These are phyloP conservation scores for Neoboletus magnificus DNA, from an alignment of 768 basidiomycete species.

Conservation along the genomic window DNA sequence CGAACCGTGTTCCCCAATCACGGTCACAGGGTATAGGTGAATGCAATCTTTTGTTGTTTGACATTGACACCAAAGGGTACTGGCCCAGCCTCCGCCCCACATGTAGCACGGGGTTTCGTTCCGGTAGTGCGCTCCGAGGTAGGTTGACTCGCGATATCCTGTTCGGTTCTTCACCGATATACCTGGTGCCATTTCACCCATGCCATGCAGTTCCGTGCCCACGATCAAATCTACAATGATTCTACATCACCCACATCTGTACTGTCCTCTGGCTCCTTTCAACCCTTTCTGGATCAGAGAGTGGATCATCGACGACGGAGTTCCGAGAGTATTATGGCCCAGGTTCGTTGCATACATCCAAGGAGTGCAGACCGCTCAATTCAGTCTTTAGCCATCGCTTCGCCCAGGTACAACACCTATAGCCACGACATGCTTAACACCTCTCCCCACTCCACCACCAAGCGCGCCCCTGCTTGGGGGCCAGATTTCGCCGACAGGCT, in stretches of 20 bases:
- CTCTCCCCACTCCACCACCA: conserved; percentile 22
- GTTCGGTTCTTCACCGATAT: not conserved
- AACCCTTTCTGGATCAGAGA: conserved; percentile 3
- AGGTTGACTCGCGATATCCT: not conserved
- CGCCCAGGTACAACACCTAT: conserved; percentile 8
- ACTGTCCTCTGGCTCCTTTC: not conserved
- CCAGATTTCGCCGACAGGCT: conserved; percentile 7
- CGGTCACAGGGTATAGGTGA: conserved; percentile 10
- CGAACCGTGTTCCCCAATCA: conserved; percentile 1
- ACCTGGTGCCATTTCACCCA: not conserved
- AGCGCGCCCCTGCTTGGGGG: conserved; percentile 4
- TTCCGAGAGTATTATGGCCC: conserved; percentile 15
- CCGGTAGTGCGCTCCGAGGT: conserved; percentile 15
- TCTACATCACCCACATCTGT: conserved; percentile 6
- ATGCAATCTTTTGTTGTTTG: not conserved
- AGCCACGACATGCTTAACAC: conserved; percentile 14
- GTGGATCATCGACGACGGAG: conserved; percentile 8
- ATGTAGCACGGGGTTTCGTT: not conserved
- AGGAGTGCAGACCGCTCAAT: not conserved
- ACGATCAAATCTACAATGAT: conserved; percentile 6
- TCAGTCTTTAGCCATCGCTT: conserved; percentile 8
- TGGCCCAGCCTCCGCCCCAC: not conserved
- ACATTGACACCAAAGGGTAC: not conserved
- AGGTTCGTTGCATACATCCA: conserved; percentile 15
- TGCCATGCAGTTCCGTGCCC: not conserved